Conservation (phyloP, 148 eudicot genomes). For the Chenopodium album region DNA sequence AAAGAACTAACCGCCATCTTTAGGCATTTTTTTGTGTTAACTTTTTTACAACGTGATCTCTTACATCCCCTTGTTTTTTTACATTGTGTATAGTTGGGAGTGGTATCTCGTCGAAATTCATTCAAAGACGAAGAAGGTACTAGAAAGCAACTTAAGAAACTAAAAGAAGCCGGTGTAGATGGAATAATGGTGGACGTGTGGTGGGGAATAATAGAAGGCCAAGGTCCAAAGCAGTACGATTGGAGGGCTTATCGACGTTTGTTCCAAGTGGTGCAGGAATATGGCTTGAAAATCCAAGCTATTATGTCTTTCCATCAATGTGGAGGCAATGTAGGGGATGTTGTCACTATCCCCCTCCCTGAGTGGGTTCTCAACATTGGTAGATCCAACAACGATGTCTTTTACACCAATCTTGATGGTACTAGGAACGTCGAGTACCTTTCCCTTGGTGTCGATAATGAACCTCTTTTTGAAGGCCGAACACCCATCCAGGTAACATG, state of each 20-base stretch:
- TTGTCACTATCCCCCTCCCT: constrained; percentile 69
- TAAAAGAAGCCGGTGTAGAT: constrained; percentile 50
- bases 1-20: too few species aligned
- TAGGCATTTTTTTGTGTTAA: too few species aligned
- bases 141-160: constrained; percentile 17
- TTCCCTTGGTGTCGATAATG: constrained; percentile 64
- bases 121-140: constrained; percentile 27
- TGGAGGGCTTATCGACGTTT: constrained; percentile 59
- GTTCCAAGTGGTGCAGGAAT: constrained; percentile 40
- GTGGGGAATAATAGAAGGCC: constrained; percentile 77
- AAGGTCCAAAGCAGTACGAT: constrained; percentile 50
- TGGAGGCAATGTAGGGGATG: constrained; percentile 50
- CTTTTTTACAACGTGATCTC: background rate
- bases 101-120: constrained; percentile 16
- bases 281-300: constrained; percentile 60
- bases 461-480: constrained; percentile 76
- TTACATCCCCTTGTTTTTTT: background rate
- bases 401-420: constrained; percentile 75
- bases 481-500: constrained; percentile 58
- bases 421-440: constrained; percentile 72
- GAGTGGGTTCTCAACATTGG: constrained; percentile 75
- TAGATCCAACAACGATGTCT: constrained; percentile 63
- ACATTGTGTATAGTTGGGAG: constrained; percentile 20
- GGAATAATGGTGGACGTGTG: constrained; percentile 81
- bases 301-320: constrained; percentile 73